Evolutionary conservation across 352 stramenopile genomes (phyloP), one percentile per base, ranked within the genome.

Genomic region (Aphanomyces euteiches): DNA sequence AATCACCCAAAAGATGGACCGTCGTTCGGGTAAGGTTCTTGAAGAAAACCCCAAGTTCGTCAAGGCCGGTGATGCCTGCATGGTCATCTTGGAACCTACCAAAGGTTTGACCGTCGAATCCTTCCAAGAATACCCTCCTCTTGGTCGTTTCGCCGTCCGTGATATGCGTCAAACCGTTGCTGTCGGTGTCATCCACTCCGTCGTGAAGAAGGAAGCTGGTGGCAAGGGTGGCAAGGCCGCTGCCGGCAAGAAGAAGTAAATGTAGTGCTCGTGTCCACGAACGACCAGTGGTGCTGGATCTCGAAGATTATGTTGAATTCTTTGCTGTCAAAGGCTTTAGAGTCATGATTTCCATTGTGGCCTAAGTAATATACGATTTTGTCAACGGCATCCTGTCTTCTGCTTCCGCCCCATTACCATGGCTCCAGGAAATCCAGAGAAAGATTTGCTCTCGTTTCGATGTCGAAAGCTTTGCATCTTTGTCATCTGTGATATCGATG

Each of bases 121-220:
- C 38, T 99, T 99, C 81, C 81, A 80, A 48, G 92, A 99, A 60
- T 99, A 98, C 85, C 96, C 97, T 28, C 84, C 96, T 50, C 85
- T 99, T 13, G 97, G 93, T 38, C 87, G 97, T 76, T 98, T 99
- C 80, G 93, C 91, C 59, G 93, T 99, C 63, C 92, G 96, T 78
- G 97, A 99, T 78, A 98, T 98, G 93, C 80, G 89, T 74, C 89
- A 96, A 79, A 99, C 96, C 40, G 96, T 99, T 48, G 97, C 96
- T 53, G 96, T 99, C 48, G 96, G 97, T 79, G 90, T 99, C 58
- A 98, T 99, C 79, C 99, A 99, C 79, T 82, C 80, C 47, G 90
- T 98, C 50, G 84, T 79, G 66, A 95, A 96, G 84, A 93, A 93
- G 76, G 84, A 88, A 39, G 74, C 83, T 65, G 72, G 65, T 37